Percentiles rank a stretch among this genome's conserved stretches.
Evolutionary conservation across 768 basidiomycete genomes (phyloP).

Genomic region (Butyriboletus loyo): DNA sequence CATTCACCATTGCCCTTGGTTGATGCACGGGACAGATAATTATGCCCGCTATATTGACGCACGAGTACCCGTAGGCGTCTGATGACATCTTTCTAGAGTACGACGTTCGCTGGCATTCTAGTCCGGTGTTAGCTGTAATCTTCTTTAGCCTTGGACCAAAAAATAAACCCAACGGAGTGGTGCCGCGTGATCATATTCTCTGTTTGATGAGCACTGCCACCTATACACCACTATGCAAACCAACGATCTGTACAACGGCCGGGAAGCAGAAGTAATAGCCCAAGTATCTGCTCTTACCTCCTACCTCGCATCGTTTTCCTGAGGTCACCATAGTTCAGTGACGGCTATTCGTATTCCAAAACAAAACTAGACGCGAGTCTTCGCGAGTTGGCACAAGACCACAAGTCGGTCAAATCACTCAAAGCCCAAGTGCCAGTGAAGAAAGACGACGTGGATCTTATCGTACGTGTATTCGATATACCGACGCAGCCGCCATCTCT

Average conservation of each 20-base stretch:
- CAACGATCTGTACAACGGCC: constrained; percentile 27
- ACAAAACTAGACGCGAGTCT: constrained; percentile 33
- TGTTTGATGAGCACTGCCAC: constrained; percentile 24
- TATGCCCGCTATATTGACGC: constrained; percentile 11
- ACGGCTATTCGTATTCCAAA: constrained; percentile 46
- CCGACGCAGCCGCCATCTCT: neutral
- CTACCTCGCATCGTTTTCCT: constrained; percentile 17
- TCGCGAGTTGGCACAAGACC: constrained; percentile 50
- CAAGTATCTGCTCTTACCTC: constrained; percentile 14
- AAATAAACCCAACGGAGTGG: constrained; percentile 7
- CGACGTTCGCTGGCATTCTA: constrained; percentile 25
- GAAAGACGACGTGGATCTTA: constrained; percentile 28
- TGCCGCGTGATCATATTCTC: neutral
- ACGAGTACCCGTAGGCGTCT: constrained; percentile 17
- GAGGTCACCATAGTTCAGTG: constrained; percentile 46
- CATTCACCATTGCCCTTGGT: constrained; percentile 4
- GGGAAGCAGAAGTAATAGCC: constrained; percentile 30
- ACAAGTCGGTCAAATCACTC: constrained; percentile 52
- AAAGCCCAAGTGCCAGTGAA: constrained; percentile 23
- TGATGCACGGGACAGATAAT: constrained; percentile 17
- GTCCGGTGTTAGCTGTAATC: constrained; percentile 32
- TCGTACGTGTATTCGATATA: constrained; percentile 20
- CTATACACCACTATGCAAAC: constrained; percentile 9
- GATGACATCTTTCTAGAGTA: constrained; percentile 26
- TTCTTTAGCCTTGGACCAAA: constrained; percentile 13